Conservation (phyloP, 1,139 yeast genomes). For the Saccharomyces hybrid region DNA sequence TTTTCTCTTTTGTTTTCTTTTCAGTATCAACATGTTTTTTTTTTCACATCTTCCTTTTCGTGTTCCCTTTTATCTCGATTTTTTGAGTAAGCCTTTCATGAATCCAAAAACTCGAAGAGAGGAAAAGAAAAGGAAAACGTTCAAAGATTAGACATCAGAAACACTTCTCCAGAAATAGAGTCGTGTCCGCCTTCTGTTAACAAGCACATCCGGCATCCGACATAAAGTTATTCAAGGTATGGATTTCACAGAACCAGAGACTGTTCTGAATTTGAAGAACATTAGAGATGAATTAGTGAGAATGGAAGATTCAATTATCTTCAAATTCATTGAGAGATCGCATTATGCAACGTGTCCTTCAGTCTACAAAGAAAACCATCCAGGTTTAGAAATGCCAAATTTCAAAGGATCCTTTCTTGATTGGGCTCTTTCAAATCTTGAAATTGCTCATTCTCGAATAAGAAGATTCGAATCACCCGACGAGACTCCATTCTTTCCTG, state of each 20-base stretch:
- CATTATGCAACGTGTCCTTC: constrained; percentile 74
- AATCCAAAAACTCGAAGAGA: background rate
- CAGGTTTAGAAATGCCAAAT: constrained; percentile 45
- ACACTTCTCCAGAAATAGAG: background rate
- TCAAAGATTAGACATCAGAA: background rate
- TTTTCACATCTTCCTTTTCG: background rate
- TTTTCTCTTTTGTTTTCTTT: background rate
- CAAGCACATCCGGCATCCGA: background rate
- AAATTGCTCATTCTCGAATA: constrained; percentile 71
- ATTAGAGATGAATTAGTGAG: constrained; percentile 80
- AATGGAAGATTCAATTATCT: constrained; percentile 94
- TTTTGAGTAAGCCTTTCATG: too few species aligned
- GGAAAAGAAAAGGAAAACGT: background rate
- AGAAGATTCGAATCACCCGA: constrained; percentile 94
- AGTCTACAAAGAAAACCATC: constrained; percentile 57
- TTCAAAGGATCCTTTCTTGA: constrained; percentile 81
- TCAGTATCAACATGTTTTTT: background rate
- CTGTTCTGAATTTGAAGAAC: constrained; percentile 72
- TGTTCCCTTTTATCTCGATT: too few species aligned
- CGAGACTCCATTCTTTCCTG: constrained; percentile 82
- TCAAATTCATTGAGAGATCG: constrained; percentile 85
- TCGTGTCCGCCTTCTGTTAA: background rate
- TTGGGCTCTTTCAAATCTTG: constrained; percentile 74
- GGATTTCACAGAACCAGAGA: constrained; percentile 82
- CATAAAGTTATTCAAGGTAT: constrained; percentile 32